Base-by-base conservation (phyloP, 805 yeast species). In the Metschnikowia colocasiae region DNA sequence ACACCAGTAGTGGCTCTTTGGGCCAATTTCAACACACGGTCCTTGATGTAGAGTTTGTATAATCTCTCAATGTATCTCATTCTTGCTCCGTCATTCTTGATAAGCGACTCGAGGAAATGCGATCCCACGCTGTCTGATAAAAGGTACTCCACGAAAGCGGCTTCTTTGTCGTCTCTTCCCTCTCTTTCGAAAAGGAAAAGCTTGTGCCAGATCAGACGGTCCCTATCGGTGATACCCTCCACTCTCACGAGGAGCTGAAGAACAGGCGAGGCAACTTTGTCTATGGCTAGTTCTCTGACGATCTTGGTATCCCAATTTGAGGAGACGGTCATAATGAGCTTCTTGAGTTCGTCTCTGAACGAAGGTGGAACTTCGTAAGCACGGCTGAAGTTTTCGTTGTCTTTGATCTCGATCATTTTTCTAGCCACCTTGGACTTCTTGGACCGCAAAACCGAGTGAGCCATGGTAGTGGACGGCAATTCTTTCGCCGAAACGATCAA, bases 121-220 rank as follows among this genome's bases (percentile, higher is more conserved):
- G 95, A 85, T 0, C 98, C 99, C n/a, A 91, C 88, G 1, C 95
- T 74, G 60, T 90, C 96, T 7, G 94, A 80, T 31, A 92, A 68
- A 46, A 91, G 72, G 58, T 85, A 86, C 61, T 90, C 96, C 26
- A 91, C 83, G 63, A 86, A 90, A 0, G 94, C 81, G 52, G 79
- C 91, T 57, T 87, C 94, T 48, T 79, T 76, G 1, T 78, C 44
- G 52, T 84, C 82, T 43, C 65, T 73, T 22, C 74, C 81, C 2
- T 72, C 78, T 12, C 70, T 68, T 9, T 75, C 78, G 35, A 67
- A 65, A 37, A 65, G 63, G 67, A 89, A 87, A 0, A 83, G 71
- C 36, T 78, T 63, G 58, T 82, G 82, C 85, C 90, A 85, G 51
- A 83, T 68, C 18, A 81, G 71, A 61, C 92, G 80, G 45, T 82